A percentile compares a stretch with the other conserved stretches of the same genome.
Evolutionary conservation across 1,139 yeast genomes (phyloP).

Genomic region (Yamadazyma membranifaciens): DNA sequence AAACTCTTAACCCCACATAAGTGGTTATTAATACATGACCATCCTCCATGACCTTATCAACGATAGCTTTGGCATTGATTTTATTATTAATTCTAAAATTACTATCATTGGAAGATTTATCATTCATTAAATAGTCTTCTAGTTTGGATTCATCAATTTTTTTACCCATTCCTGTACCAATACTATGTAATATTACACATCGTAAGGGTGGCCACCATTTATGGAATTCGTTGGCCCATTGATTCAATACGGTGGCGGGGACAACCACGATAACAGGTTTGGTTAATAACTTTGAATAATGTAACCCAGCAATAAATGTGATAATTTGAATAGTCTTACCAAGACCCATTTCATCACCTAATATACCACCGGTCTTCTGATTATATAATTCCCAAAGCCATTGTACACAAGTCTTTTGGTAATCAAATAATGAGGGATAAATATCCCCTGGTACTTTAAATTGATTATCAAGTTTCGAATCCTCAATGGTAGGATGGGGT

Average conservation of each 20-base stretch:
- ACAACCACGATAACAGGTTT: conserved; percentile 87
- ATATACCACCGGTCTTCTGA: conserved; percentile 89
- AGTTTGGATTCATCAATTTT: conserved; percentile 47
- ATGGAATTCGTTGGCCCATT: conserved; percentile 95
- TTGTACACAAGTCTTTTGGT: conserved; percentile 89
- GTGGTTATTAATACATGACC: conserved; percentile 92
- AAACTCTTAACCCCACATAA: conserved; percentile 83
- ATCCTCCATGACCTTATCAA: conserved; percentile 48
- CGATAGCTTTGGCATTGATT: conserved; percentile 42
- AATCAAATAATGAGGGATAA: conserved; percentile 81
- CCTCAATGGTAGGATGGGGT: conserved; percentile 78
- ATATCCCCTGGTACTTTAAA: conserved; percentile 89
- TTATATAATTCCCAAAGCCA: conserved; percentile 79
- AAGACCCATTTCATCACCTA: conserved; percentile 97
- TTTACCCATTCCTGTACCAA: conserved; percentile 80
- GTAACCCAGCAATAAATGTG: conserved; percentile 86
- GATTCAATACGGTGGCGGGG: conserved; percentile 94
- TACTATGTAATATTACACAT: conserved; percentile 83
- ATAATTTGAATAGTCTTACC: conserved; percentile 94
- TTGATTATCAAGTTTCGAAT: conserved; percentile 66
- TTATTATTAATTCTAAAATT: conserved; percentile 29
- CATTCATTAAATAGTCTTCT: conserved; percentile 44
- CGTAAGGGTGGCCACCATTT: conserved; percentile 98
- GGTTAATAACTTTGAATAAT: conserved; percentile 69
- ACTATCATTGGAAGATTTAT: background rate